A percentile compares a stretch with the other conserved stretches of the same genome.
phyloP scores from a whole-genome alignment of 208 protist genomes.

The Acanthamoeba pearcei region DNA sequence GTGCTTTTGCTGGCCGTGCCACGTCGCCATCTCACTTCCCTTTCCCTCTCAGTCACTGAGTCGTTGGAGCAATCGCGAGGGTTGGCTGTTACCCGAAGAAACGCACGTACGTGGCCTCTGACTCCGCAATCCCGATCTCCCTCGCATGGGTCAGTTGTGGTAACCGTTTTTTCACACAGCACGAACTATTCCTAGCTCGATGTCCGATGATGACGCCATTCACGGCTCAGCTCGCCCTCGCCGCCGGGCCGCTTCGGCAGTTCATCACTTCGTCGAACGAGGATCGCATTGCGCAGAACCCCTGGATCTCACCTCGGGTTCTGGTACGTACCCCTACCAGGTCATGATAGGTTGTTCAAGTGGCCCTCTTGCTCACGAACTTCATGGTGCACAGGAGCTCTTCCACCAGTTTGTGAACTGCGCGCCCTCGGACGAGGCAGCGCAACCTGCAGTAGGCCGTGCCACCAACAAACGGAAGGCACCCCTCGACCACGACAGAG shows the following conservation, averaged over 20 bases:
- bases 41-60: background rate
- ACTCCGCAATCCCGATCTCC: too few species aligned
- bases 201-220: constrained; percentile 49
- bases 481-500: background rate
- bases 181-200: background rate
- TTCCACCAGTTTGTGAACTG: constrained; percentile 13
- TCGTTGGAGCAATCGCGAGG: constrained; percentile 31
- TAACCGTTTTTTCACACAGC: background rate
- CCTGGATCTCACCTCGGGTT: background rate
- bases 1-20: too few species aligned
- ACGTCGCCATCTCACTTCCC: background rate
- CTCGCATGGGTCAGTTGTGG: background rate
- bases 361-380: background rate
- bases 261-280: background rate
- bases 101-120: background rate
- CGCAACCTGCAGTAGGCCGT: too few species aligned
- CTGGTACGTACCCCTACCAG: background rate
- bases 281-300: background rate
- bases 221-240: constrained; percentile 48
- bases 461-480: background rate
- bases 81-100: constrained; percentile 19
- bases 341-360: background rate
- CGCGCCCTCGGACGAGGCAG: background rate
- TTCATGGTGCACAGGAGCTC: background rate
- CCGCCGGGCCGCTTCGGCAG: background rate